Conservation (phyloP, 2,329 filamentous ascomycete species). For the Verticillium dahliae region DNA sequence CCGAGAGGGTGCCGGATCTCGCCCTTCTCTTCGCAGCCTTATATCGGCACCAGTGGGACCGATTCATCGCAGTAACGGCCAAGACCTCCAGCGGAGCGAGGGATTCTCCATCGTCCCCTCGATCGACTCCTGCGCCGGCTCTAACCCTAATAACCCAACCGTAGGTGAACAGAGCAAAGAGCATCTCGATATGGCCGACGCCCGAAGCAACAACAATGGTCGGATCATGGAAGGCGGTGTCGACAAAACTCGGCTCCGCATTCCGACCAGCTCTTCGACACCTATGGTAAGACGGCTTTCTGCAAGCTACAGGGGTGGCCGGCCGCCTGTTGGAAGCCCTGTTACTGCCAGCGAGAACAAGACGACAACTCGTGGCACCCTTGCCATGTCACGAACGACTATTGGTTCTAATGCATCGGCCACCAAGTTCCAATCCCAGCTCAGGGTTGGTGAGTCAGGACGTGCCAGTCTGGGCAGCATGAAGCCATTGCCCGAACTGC, state of each 20-base stretch:
- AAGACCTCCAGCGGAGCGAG: constrained; percentile 26
- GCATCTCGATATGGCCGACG: too few species aligned
- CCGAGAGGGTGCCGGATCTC: not conserved
- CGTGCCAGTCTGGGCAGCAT: not conserved
- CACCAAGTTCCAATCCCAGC: not conserved
- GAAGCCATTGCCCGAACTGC: not conserved
- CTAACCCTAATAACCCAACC: too few species aligned
- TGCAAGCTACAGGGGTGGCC: constrained; percentile 19
- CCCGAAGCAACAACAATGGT: not conserved
- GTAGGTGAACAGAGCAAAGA: too few species aligned
- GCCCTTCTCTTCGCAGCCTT: not conserved
- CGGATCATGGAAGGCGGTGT: not conserved
- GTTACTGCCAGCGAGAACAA: constrained; percentile 21
- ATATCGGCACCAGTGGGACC: constrained; percentile 31
- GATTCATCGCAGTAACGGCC: constrained; percentile 27
- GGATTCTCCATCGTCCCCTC: constrained; percentile 24
- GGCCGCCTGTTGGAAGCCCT: constrained; percentile 18
- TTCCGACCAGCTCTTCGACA: not conserved
- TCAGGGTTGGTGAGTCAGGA: not conserved
- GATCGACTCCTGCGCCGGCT: constrained; percentile 17
- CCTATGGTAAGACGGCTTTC: constrained; percentile 18
- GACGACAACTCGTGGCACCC: constrained; percentile 13
- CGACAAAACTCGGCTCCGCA: not conserved
- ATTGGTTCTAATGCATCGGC: not conserved
- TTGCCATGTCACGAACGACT: not conserved